Evolutionary conservation across 2,329 filamentous ascomycete species (phyloP), one percentile per base, ranked within the genome.

Genomic region (Penicillium sumatraense): DNA sequence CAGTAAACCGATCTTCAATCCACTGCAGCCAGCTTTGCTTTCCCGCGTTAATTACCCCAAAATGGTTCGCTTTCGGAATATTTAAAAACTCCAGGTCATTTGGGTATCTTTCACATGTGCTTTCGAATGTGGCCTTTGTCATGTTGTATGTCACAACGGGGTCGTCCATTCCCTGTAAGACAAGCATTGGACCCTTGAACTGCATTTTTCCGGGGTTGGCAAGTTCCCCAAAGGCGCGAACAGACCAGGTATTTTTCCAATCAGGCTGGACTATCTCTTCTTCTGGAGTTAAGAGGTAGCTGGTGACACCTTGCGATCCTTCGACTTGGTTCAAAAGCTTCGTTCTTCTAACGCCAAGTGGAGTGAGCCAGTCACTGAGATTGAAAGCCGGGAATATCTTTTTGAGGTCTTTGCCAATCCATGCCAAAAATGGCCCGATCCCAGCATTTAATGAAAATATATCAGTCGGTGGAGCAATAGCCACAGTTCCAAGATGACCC

Each of bases 1-100:
- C 13, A 18, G 57, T 44, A 26, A 62, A 62, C 18, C 57, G 57
- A 41, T 58, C 54, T 33, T 62, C 59, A 20, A 62, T 60, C 59
- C 59, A 62, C 26, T 36, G 54, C 51, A 62, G 20, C 57, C 54
- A 62, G n/a, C 14, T 57, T 18, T 58, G 57, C 27, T 48, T 55
- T 13, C 57, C 54, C 16, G 57, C 57, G 20, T 52, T 53, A n/a
- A 62, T 56, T 13, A 49, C 48, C 20, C 49, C 20, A 41, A 62
- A 62, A 49, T 62, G 59, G 4, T 52, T 56, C 11, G 48, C 54
- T n/a, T 44, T n/a, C 1, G 48, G 13, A 4, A 62, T 41, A 23
- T 31, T 18, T 33, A 60, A 27, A 46, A 60, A 33, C 29, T 62
- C 59, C 8, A 62, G 9, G 29, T 57, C 52, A 21, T 48, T 53